phyloP scores from a whole-genome alignment of 1,139 yeast genomes.

The Taiozyma sp. region DNA sequence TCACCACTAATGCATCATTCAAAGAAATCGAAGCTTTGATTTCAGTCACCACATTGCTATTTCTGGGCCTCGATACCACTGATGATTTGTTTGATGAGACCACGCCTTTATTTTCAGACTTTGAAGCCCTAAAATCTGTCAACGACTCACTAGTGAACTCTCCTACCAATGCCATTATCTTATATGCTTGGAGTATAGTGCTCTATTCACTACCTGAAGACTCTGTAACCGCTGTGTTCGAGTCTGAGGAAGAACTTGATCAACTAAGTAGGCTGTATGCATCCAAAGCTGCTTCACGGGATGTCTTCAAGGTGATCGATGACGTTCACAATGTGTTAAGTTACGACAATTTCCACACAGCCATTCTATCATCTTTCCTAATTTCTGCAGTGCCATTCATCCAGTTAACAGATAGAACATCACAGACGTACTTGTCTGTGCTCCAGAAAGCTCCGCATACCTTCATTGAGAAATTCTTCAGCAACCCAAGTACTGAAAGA shows the following conservation, averaged over 20 bases:
- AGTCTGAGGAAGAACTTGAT: slow-evolving; percentile 18
- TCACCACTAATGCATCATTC: slow-evolving; percentile 32
- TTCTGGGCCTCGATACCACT: slow-evolving; percentile 51
- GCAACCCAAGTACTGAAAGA: slow-evolving; percentile 47
- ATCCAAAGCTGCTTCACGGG: slow-evolving; percentile 38
- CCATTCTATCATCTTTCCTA: slow-evolving; percentile 55
- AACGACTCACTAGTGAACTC: slow-evolving; percentile 33
- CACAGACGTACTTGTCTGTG: slow-evolving; percentile 47
- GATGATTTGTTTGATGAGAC: slow-evolving; percentile 34
- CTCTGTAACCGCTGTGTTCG: slow-evolving; percentile 20
- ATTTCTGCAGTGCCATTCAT: slow-evolving; percentile 60
- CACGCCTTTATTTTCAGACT: slow-evolving; percentile 40
- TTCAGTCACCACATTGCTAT: slow-evolving; percentile 44
- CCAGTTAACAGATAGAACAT: slow-evolving; percentile 50
- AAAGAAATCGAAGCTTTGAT: slow-evolving; percentile 42
- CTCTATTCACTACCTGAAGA: slow-evolving; percentile 35
- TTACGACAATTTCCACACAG: slow-evolving; percentile 51
- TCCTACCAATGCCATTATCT: slow-evolving; percentile 43
- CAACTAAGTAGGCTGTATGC: slow-evolving; percentile 30
- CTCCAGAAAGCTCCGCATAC: slow-evolving; percentile 51
- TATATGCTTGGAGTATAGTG: slow-evolving; percentile 71
- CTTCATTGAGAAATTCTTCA: slow-evolving; percentile 55
- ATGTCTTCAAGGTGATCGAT: slow-evolving; percentile 43
- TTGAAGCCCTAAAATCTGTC: slow-evolving; percentile 36
- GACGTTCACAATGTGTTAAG: slow-evolving; percentile 40